phyloP scores from a whole-genome alignment of 331 rosid species.

The Dryas integrifolia region DNA sequence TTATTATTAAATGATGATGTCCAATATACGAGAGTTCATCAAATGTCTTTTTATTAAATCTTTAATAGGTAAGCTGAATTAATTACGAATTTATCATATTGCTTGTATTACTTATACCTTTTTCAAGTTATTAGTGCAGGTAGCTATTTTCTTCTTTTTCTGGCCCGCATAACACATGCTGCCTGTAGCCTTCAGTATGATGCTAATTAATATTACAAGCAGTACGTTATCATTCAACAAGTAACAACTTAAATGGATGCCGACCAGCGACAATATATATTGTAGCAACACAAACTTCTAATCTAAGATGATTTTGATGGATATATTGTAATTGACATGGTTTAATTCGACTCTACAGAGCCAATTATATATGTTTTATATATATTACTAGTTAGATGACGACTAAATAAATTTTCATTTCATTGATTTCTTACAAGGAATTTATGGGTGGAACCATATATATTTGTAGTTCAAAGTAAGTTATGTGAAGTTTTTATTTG shows the following conservation, averaged over 20 bases:
- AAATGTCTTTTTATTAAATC: too few species aligned
- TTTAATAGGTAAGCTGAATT: background rate
- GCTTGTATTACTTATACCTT: background rate
- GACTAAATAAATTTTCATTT: too few species aligned
- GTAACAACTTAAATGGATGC: background rate
- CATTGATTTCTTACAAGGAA: too few species aligned
- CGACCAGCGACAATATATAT: background rate
- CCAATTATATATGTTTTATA: background rate
- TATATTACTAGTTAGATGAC: too few species aligned
- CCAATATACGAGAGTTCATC: too few species aligned
- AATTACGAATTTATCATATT: background rate
- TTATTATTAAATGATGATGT: too few species aligned
- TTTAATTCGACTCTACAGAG: background rate
- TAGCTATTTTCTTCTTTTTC: background rate
- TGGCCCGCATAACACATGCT: background rate
- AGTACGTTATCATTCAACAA: background rate
- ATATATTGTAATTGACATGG: background rate
- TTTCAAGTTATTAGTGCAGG: background rate
- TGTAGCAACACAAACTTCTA: background rate
- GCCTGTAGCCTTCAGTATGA: background rate
- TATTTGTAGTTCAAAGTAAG: too few species aligned
- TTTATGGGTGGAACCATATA: too few species aligned
- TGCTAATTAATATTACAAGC: background rate
- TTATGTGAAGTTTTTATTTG: too few species aligned
- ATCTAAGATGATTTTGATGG: conserved; percentile 11